A percentile compares a stretch with the other conserved stretches of the same genome.
phyloP scores from a whole-genome alignment of 2,329 filamentous ascomycete species.

The Clonostachys rosea region DNA sequence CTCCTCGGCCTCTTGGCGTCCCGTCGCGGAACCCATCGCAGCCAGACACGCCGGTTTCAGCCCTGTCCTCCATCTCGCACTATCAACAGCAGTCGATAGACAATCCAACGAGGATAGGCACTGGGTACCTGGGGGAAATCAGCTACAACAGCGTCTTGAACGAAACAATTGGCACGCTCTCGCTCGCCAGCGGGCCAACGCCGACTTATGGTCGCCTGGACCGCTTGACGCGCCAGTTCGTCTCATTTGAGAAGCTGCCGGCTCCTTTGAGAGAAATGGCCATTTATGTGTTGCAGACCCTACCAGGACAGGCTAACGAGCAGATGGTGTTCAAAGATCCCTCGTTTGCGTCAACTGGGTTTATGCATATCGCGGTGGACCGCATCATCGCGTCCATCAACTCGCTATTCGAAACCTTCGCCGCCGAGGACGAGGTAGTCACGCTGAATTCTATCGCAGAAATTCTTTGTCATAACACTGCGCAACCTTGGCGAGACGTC shows the following conservation, averaged over 20 bases:
- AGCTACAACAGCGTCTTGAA: conserved; percentile 35
- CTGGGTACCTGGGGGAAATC: conserved; percentile 39
- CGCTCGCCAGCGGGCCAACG: conserved; percentile 14
- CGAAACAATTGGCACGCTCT: conserved; percentile 32
- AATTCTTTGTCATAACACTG: conserved; percentile 28
- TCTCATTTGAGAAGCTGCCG: conserved; percentile 11
- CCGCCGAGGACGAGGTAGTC: too few species aligned
- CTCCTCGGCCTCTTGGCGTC: not conserved
- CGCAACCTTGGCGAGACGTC: conserved; percentile 22
- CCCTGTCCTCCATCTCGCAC: conserved; percentile 5
- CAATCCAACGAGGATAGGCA: not conserved
- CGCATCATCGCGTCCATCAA: conserved; percentile 24
- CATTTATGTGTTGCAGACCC: conserved; percentile 25
- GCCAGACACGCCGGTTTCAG: conserved; percentile 4
- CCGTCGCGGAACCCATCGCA: not conserved
- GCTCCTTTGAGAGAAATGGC: conserved; percentile 25
- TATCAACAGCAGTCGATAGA: too few species aligned
- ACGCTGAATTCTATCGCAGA: conserved; percentile 26
- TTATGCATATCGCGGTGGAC: conserved; percentile 19
- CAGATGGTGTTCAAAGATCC: conserved; percentile 10
- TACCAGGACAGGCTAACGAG: conserved; percentile 19
- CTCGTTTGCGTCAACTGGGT: conserved; percentile 17
- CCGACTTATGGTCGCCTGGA: not conserved
- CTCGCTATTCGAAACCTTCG: conserved; percentile 6
- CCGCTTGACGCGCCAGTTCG: conserved; percentile 2